Percentiles rank a stretch among this genome's conserved stretches.
phyloP scores from a whole-genome alignment of 1,284 basidiomycete genomes.

The Pulveroboletus sp. region DNA sequence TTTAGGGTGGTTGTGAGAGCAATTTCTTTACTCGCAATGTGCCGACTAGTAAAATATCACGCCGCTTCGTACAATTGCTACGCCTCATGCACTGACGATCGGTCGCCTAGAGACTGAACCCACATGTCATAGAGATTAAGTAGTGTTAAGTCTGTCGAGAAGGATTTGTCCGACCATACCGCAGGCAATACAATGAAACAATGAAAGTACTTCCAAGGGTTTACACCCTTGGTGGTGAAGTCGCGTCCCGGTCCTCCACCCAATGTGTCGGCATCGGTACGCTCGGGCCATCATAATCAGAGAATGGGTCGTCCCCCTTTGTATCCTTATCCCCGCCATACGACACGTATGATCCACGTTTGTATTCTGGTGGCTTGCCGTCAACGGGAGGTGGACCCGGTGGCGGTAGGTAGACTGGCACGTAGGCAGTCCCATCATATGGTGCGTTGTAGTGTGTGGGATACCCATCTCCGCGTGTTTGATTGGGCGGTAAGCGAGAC shows the following conservation, averaged over 20 bases:
- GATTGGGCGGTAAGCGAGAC: constrained; percentile 36
- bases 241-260: constrained; percentile 37
- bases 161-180: not conserved
- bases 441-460: constrained; percentile 46
- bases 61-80: too few species aligned
- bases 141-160: not conserved
- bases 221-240: constrained; percentile 12
- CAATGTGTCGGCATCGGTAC: constrained; percentile 38
- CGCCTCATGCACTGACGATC: too few species aligned
- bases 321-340: constrained; percentile 23
- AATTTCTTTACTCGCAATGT: too few species aligned
- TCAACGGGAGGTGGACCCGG: constrained; percentile 26
- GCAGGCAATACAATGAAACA: not conserved
- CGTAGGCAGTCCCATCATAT: constrained; percentile 33
- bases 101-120: too few species aligned
- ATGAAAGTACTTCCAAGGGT: too few species aligned
- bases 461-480: constrained; percentile 28
- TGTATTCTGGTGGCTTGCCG: constrained; percentile 36
- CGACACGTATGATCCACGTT: constrained; percentile 16
- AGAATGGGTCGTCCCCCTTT: constrained; percentile 33
- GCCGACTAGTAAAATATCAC: too few species aligned
- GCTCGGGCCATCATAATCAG: constrained; percentile 34
- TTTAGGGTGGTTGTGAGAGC: too few species aligned
- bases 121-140: not conserved
- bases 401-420: constrained; percentile 34